These are phyloP conservation scores for Rhododendron vialii DNA, from an alignment of 148 eudicot species.

Conservation along the genomic window DNA sequence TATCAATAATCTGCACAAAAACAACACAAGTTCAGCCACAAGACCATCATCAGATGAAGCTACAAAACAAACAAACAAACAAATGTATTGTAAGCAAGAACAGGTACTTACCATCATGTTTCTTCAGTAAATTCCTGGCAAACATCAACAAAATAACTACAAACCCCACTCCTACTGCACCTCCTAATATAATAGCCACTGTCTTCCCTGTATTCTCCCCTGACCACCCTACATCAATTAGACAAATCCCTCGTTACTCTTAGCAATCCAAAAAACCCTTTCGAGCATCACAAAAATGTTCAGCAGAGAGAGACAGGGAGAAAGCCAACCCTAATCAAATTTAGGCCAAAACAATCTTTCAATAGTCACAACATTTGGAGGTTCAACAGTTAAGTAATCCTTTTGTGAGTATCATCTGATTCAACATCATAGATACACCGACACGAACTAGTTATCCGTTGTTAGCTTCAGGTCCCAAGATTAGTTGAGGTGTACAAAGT, in stretches of 20 bases:
- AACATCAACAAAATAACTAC: conserved; percentile 69
- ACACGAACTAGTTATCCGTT: neutral
- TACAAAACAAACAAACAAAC: neutral
- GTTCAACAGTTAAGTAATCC: neutral
- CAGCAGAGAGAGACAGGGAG: neutral
- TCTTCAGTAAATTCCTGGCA: conserved; percentile 66
- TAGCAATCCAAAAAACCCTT: neutral
- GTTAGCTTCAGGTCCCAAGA: neutral
- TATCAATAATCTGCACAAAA: conserved; percentile 65
- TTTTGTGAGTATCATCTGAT: neutral
- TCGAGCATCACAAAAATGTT: neutral
- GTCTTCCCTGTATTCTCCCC: conserved; percentile 74
- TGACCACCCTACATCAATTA: conserved; percentile 38
- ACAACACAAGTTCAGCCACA: conserved; percentile 13
- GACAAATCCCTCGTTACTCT: neutral
- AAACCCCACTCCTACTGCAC: conserved; percentile 87
- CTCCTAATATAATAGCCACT: conserved; percentile 96
- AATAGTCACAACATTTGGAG: neutral
- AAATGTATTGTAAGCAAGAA: neutral
- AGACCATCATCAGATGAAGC: conserved; percentile 6
- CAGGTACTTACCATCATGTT: conserved; percentile 67
- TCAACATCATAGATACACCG: neutral
- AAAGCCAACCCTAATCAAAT: neutral
- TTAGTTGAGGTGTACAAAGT: neutral
- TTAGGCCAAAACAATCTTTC: neutral